These are phyloP conservation scores for Talaromyces stipitatus DNA, from an alignment of 495 filamentous ascomycete genomes.

Conservation along the genomic window DNA sequence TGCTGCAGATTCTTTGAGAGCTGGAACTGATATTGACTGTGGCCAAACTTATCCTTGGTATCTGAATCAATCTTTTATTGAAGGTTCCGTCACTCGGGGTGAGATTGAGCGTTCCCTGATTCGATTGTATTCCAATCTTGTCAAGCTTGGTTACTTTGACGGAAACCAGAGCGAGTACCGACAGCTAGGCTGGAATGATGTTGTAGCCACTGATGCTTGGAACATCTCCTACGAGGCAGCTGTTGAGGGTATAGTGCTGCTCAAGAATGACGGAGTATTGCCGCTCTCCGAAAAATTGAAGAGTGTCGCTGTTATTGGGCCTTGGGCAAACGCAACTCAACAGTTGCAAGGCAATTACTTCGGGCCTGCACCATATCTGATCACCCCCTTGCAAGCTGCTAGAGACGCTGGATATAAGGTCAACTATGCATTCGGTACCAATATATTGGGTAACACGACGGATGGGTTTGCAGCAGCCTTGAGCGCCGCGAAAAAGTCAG, in stretches of 20 bases:
- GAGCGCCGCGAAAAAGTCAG: conserved; percentile 40
- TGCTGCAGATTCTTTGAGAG: conserved; percentile 46
- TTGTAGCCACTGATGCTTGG: conserved; percentile 42
- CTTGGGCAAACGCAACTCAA: conserved; percentile 50
- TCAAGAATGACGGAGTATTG: conserved; percentile 54
- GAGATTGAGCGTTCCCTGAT: conserved; percentile 47
- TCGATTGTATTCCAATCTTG: conserved; percentile 48
- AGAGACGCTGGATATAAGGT: conserved; percentile 31
- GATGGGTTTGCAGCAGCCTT: conserved; percentile 34
- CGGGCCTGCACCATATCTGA: conserved; percentile 48
- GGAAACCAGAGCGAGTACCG: conserved; percentile 38
- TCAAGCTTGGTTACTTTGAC: conserved; percentile 55
- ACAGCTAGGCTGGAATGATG: conserved; percentile 42
- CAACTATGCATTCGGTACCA: conserved; percentile 39
- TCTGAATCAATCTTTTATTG: conserved; percentile 39
- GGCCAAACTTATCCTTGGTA: conserved; percentile 47
- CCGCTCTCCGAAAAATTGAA: conserved; percentile 34
- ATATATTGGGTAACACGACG: conserved; percentile 33
- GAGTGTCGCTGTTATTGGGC: conserved; percentile 50
- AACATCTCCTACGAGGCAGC: conserved; percentile 52
- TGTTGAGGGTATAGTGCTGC: conserved; percentile 48
- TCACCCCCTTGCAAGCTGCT: conserved; percentile 43
- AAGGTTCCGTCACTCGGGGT: conserved; percentile 39
- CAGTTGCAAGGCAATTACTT: conserved; percentile 57
- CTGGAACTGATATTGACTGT: conserved; percentile 57